Conservation (phyloP, 352 stramenopile genomes). For the Phytophthora tentaculata region DNA sequence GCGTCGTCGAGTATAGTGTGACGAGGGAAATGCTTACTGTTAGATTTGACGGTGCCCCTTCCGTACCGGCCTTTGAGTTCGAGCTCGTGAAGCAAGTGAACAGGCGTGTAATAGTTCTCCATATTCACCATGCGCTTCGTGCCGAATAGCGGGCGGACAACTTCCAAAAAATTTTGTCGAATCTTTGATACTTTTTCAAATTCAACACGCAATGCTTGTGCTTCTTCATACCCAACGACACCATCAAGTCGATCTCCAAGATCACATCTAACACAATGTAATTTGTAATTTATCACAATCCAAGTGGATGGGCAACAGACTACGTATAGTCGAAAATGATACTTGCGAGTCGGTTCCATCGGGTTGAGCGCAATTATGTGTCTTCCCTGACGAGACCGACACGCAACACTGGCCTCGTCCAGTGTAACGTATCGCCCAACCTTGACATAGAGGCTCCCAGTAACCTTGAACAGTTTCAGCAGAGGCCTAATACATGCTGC, state of each 20-base stretch:
- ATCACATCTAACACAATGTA: not conserved
- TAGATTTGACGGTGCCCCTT: not conserved
- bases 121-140: not conserved
- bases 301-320: not conserved
- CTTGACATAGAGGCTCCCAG: too few species aligned
- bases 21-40: not conserved
- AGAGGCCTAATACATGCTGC: too few species aligned
- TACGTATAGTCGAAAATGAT: not conserved
- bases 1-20: not conserved
- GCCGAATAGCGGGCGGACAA: not conserved
- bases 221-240: not conserved
- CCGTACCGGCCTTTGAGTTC: not conserved
- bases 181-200: not conserved
- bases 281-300: not conserved
- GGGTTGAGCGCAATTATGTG: too few species aligned
- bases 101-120: not conserved
- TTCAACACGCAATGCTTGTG: not conserved
- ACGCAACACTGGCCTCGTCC: too few species aligned
- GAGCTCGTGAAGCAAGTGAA: not conserved
- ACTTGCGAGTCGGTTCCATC: too few species aligned
- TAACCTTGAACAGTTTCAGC: too few species aligned
- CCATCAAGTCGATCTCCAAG: not conserved
- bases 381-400: too few species aligned
- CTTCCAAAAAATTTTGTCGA: not conserved
- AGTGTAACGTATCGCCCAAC: too few species aligned